Evolutionary conservation across 2,329 filamentous ascomycete species (phyloP).

Genomic region (Calycina marina): DNA sequence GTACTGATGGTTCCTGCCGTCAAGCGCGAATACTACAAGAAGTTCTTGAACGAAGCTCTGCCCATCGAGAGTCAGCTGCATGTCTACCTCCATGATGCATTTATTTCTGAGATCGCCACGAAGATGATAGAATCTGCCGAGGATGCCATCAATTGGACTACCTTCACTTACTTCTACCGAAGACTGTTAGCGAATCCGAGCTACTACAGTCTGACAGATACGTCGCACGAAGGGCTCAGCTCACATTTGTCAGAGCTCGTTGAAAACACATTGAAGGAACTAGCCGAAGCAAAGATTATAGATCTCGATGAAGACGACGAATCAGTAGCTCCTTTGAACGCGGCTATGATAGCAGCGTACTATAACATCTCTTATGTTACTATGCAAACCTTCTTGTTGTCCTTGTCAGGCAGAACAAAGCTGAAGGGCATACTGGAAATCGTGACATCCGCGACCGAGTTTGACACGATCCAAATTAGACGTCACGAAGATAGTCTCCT

Average conservation of each 20-base stretch:
- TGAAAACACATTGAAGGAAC: constrained; percentile 79
- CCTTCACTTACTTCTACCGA: constrained; percentile 96
- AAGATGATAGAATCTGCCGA: constrained; percentile 92
- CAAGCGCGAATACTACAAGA: constrained; percentile 96
- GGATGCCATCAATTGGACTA: constrained; percentile 96
- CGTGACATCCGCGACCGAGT: constrained; percentile 90
- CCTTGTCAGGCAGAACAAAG: constrained; percentile 76
- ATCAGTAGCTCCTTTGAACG: constrained; percentile 75
- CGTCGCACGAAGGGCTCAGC: constrained; percentile 85
- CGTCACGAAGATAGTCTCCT: constrained; percentile 82
- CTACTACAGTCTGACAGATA: constrained; percentile 82
- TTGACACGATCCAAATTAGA: constrained; percentile 86
- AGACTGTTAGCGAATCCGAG: constrained; percentile 89
- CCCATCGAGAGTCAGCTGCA: constrained; percentile 92
- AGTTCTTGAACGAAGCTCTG: constrained; percentile 91
- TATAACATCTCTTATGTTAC: constrained; percentile 99
- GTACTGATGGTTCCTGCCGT: constrained; percentile 94
- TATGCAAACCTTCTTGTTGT: constrained; percentile 96
- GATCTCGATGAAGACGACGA: constrained; percentile 93
- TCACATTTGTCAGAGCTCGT: constrained; percentile 89
- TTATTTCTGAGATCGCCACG: constrained; percentile 93
- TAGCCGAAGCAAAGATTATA: constrained; percentile 87
- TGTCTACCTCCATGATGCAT: constrained; percentile 84
- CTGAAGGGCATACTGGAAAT: constrained; percentile 96
- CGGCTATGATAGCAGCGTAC: constrained; percentile 95